Percentiles rank a stretch among this genome's conserved stretches.
phyloP scores from a whole-genome alignment of 257 asterid species.

The Przewalskia tangutica region DNA sequence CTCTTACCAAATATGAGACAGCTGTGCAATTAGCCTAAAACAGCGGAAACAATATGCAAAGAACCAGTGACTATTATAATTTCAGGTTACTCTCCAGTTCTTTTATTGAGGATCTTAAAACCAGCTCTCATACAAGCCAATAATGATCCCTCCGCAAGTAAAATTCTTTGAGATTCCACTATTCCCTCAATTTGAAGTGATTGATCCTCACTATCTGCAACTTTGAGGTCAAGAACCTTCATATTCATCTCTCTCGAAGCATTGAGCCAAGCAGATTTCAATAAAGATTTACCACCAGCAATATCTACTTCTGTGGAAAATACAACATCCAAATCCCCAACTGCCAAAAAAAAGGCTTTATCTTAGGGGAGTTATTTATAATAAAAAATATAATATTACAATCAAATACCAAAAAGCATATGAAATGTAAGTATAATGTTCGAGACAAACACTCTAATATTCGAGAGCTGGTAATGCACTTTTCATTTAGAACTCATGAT shows the following conservation, averaged over 20 bases:
- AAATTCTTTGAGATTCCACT: slow-evolving; percentile 23
- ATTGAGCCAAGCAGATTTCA: slow-evolving; percentile 56
- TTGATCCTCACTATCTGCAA: slow-evolving; percentile 17
- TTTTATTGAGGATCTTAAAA: slow-evolving; percentile 28
- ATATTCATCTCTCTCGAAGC: slow-evolving; percentile 43
- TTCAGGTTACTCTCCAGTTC: slow-evolving; percentile 26
- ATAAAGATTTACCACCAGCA: slow-evolving; percentile 63
- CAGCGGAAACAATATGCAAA: slow-evolving; percentile 77
- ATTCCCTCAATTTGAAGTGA: slow-evolving; percentile 11
- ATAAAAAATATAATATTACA: too few species aligned
- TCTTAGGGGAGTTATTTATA: background rate
- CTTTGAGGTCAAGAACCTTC: slow-evolving; percentile 24
- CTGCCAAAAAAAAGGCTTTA: slow-evolving; percentile 24
- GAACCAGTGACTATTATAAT: slow-evolving; percentile 74
- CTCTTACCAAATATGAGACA: background rate
- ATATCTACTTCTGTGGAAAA: slow-evolving; percentile 66
- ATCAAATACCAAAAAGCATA: background rate
- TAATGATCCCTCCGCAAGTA: slow-evolving; percentile 41
- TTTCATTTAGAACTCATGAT: background rate
- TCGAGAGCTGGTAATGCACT: background rate
- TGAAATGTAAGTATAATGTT: background rate
- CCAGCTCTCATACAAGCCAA: slow-evolving; percentile 40
- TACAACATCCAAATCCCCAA: slow-evolving; percentile 56
- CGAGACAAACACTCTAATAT: background rate
- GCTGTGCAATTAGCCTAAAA: slow-evolving; percentile 32